Conservation (phyloP, 495 filamentous ascomycete genomes). For the Annulohypoxylon nitens region DNA sequence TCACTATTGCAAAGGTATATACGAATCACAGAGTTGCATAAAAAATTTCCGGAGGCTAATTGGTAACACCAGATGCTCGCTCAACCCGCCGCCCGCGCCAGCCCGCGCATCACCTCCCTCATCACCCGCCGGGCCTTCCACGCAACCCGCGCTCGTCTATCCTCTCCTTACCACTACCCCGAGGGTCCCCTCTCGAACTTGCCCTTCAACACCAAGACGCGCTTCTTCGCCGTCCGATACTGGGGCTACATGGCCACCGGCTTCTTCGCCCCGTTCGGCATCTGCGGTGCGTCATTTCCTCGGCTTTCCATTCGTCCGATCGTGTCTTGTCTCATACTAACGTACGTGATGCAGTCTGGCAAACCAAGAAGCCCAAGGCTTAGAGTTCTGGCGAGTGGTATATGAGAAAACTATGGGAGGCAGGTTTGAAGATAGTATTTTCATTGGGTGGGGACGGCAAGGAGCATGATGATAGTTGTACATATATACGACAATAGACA, state of each 20-base stretch:
- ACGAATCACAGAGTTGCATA: neutral
- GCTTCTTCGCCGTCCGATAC: conserved; percentile 84
- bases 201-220: conserved; percentile 94
- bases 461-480: conserved; percentile 44
- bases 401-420: neutral
- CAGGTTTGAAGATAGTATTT: conserved; percentile 11
- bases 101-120: conserved; percentile 67
- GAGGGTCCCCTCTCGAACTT: conserved; percentile 95
- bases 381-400: conserved; percentile 47
- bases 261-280: conserved; percentile 83
- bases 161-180: conserved; percentile 96
- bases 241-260: conserved; percentile 83
- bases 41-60: conserved; percentile 43
- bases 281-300: conserved; percentile 75
- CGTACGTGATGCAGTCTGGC: conserved; percentile 74
- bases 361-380: conserved; percentile 78
- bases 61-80: conserved; percentile 79
- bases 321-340: conserved; percentile 32
- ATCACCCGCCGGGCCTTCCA: conserved; percentile 94
- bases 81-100: conserved; percentile 77
- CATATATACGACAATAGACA: conserved; percentile 50
- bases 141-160: conserved; percentile 85
- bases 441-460: conserved; percentile 21
- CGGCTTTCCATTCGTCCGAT: conserved; percentile 11
- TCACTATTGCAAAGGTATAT: conserved; percentile 50